Evolutionary conservation across 2,329 filamentous ascomycete genomes (phyloP).

Genomic region (Celoporthe dispersa): DNA sequence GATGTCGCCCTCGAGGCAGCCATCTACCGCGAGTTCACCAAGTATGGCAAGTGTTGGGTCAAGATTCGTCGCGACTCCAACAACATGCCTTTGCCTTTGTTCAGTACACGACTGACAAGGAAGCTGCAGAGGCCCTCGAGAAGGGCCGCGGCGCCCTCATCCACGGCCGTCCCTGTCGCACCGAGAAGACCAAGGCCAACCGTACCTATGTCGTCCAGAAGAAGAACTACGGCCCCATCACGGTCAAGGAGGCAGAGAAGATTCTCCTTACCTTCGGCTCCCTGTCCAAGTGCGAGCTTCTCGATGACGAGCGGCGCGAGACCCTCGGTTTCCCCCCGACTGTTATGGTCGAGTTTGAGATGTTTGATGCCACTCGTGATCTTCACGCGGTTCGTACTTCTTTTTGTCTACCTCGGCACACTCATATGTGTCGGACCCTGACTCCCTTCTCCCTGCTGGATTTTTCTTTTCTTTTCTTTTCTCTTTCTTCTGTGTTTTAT

Average conservation of each 20-base stretch:
- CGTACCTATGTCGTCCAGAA: constrained; percentile 57
- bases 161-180: constrained; percentile 61
- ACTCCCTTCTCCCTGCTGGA: constrained; percentile 1
- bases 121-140: constrained; percentile 54
- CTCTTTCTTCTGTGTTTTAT: too few species aligned
- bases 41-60: constrained; percentile 62
- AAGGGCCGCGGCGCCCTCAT: constrained; percentile 54
- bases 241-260: constrained; percentile 47
- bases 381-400: constrained; percentile 49
- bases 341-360: constrained; percentile 54
- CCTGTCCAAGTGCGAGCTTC: constrained; percentile 44
- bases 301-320: constrained; percentile 41
- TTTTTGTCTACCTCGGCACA: background rate
- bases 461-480: too few species aligned
- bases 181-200: constrained; percentile 67
- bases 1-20: constrained; percentile 57
- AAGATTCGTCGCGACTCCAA: constrained; percentile 64
- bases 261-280: constrained; percentile 51
- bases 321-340: constrained; percentile 42
- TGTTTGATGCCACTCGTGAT: constrained; percentile 56
- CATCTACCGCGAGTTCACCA: constrained; percentile 56
- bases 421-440: background rate
- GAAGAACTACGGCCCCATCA: constrained; percentile 43
- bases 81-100: constrained; percentile 67
- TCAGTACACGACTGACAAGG: constrained; percentile 56